Evolutionary conservation across 345 rosid genomes (phyloP), one percentile per base, ranked within the genome.

Genomic region (Murraya koenigii): DNA sequence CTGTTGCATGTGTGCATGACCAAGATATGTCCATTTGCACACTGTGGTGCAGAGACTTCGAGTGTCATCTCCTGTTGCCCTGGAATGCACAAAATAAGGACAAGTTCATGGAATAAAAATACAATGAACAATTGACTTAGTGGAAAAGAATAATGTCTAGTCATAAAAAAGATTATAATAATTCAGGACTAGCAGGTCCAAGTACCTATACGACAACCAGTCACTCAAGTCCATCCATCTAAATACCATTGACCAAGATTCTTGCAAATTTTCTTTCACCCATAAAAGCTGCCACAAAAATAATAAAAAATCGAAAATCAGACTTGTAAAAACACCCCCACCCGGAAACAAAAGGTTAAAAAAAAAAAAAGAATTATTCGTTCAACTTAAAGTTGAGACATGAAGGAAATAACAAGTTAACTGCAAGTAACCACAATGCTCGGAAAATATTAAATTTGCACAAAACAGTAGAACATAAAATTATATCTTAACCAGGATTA

Each of bases 221-320:
- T 96, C 99, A 85, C 98, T 96, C 90, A 96, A 87, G 80, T 96
- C 99, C 98, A 96, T 96, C 98, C 99, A 96, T 81, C 93, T 89
- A 85, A 90, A 92, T 52, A 83, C 93, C 95, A 96, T 90, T 58
- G 99, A 90, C 98, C 99, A 96, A 72, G 97, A 89, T 82, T 96
- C 99, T 70, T 72, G 86, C 77, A 96, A 84, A 88, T 94, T 96
- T 87, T 96, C 97, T 84, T 96, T 96, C 79, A 96, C 98, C 99
- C 99, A 96, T 47, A 96, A 81, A 76, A 96, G 97, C 99, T 95
- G 91, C 83, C 85, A 76, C 82, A 79, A 56, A 62, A 28, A 13
- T 11, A 3, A 44, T 3, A 0, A 44, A 44, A 44, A 44, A 44
- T 44, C 0, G 0, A 44, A 44, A 41, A 41, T 41, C 47, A 41